Base-by-base conservation (phyloP, 75 land plant genomes). In the Pinus taeda region DNA sequence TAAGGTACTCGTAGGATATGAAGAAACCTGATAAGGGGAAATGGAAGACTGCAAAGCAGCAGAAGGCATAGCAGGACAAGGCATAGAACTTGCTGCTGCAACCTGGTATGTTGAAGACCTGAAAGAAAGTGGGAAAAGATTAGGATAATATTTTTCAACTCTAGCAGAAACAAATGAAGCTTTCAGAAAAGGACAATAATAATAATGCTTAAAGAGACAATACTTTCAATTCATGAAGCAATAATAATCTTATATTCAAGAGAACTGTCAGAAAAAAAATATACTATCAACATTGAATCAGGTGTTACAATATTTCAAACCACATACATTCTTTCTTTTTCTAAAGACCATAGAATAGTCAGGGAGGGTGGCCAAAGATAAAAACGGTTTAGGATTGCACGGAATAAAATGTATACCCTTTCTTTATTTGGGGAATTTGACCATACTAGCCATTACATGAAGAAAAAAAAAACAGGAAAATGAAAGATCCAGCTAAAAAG, bases 51-150 rank as follows among this genome's bases (percentile, higher is more conserved):
- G 70, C 42, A 67, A 29, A 49, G 65, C 11, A 60, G 60, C 76
- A 29, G 64, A 15, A 13, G 24, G 73, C 30, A 53, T 60, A 70
- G 12, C 33, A 20, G 30, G 69, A 59, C 14, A 62, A 7, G 70
- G 15, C 21, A 71, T 71, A 24, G 81, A 26, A 11, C 60, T 72
- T 42, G 71, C 58, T 60, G 65, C 61, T 42, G 60, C 45, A 67
- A 60, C 11, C 49, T 81, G 81, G 57, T 81, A 63, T 29, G 76
- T 20, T 58, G 82, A 55, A 73, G 81, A 57, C 76, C 81, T 82
- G 81, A 30, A 79, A 67, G 39, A 18, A 3, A 67, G 20, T 18
- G 20, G 26, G 5, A 6, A 37, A 67, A 67, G 3, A 67, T 17
- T 6, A 36, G 13, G 12, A 6, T 30, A 33, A 33, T 65, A 6